phyloP scores from a whole-genome alignment of 2,329 filamentous ascomycete species.

The Phyllosticta capitalensis region DNA sequence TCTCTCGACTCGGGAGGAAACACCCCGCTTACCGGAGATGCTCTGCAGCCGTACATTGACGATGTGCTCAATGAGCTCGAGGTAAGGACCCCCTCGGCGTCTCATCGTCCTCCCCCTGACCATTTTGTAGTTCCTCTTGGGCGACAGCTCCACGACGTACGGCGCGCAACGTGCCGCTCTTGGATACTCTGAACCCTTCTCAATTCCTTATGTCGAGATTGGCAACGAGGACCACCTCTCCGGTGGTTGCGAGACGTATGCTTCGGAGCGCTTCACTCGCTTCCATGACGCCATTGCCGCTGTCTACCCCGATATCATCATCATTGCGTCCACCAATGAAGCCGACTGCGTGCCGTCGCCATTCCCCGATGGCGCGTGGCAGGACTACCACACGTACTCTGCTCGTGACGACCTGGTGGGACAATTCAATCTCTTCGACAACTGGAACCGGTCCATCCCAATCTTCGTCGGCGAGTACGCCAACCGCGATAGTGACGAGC shows the following conservation, averaged over 20 bases:
- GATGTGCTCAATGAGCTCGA: constrained; percentile 55
- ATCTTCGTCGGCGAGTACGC: constrained; percentile 8
- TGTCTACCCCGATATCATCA: constrained; percentile 47
- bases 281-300: constrained; percentile 51
- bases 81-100: neutral
- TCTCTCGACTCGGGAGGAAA: constrained; percentile 35
- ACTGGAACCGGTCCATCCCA: neutral
- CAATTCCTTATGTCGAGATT: constrained; percentile 52
- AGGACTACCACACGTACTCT: constrained; percentile 39
- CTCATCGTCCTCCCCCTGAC: neutral
- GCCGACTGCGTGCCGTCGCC: constrained; percentile 11
- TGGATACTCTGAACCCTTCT: constrained; percentile 53
- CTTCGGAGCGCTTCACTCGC: constrained; percentile 45
- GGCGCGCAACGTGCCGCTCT: constrained; percentile 49
- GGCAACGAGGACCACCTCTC: constrained; percentile 60
- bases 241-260: constrained; percentile 26
- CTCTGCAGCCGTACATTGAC: constrained; percentile 49
- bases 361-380: constrained; percentile 29
- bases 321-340: constrained; percentile 41
- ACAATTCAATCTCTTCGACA: constrained; percentile 38
- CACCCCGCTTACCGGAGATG: constrained; percentile 36
- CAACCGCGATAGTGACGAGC: neutral
- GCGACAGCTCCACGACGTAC: constrained; percentile 44
- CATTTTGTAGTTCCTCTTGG: constrained; percentile 41
- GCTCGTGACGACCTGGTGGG: constrained; percentile 33